These are phyloP conservation scores for Tetrapisispora arboricola DNA, from an alignment of 805 yeast genomes.

Conservation along the genomic window DNA sequence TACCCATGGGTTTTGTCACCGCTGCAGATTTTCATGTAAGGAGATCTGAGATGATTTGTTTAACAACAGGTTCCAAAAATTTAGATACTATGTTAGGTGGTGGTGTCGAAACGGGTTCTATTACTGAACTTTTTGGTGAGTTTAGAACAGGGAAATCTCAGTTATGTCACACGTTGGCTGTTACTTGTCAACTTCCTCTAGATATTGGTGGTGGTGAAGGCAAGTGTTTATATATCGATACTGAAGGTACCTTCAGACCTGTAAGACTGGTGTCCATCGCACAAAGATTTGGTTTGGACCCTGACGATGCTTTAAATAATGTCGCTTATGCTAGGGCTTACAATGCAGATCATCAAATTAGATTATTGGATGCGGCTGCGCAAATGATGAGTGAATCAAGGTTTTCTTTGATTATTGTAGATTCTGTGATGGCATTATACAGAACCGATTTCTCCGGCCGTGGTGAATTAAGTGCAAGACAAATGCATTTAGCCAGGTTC, in stretches of 20 bases:
- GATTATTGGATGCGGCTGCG: conserved; percentile 79
- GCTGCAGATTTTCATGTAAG: conserved; percentile 90
- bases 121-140: conserved; percentile 94
- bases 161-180: conserved; percentile 91
- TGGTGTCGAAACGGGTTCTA: conserved; percentile 93
- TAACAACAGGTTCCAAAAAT: conserved; percentile 93
- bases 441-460: conserved; percentile 93
- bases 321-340: conserved; percentile 97
- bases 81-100: conserved; percentile 91
- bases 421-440: conserved; percentile 92
- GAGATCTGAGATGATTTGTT: conserved; percentile 79
- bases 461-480: conserved; percentile 92
- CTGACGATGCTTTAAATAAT: conserved; percentile 89
- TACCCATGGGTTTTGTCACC: conserved; percentile 95
- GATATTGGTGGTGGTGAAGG: conserved; percentile 99
- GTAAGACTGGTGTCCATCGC: conserved; percentile 83
- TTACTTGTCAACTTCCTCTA: conserved; percentile 90
- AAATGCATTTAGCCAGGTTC: conserved; percentile 85
- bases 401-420: conserved; percentile 85
- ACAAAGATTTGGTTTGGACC: conserved; percentile 80
- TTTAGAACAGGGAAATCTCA: conserved; percentile 97
- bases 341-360: conserved; percentile 92
- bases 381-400: conserved; percentile 93
- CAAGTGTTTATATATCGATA: conserved; percentile 88
- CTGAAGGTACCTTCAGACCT: conserved; percentile 96